A percentile compares a stretch with the other conserved stretches of the same genome.
phyloP scores from a whole-genome alignment of 495 filamentous ascomycete genomes.

The Rhypophila decipiens region DNA sequence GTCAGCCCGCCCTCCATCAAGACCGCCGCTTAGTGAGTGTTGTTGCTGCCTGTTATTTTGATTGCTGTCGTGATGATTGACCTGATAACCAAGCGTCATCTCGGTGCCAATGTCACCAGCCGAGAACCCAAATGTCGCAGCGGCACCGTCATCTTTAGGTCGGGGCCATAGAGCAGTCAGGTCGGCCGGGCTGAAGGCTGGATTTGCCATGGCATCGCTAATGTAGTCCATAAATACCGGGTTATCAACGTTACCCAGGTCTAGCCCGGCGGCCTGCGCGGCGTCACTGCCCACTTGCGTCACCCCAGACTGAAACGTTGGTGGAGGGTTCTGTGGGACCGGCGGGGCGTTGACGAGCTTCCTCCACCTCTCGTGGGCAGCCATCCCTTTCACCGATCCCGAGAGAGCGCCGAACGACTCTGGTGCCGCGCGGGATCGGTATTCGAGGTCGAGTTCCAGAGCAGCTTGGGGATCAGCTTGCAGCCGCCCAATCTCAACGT shows the following conservation, averaged over 20 bases:
- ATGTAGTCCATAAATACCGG: slow-evolving; percentile 23
- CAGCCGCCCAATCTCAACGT: slow-evolving; percentile 40
- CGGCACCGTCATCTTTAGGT: neutral
- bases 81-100: neutral
- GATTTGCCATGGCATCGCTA: slow-evolving; percentile 27
- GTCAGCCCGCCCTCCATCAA: too few relatives aligned
- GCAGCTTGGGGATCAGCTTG: slow-evolving; percentile 35
- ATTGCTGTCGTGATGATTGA: neutral
- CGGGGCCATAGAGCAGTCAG: slow-evolving; percentile 9
- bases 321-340: slow-evolving; percentile 3
- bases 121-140: slow-evolving; percentile 8
- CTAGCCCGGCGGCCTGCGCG: neutral
- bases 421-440: slow-evolving; percentile 25
- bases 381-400: slow-evolving; percentile 25
- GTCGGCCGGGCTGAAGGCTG: slow-evolving; percentile 23
- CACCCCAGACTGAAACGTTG: too few relatives aligned
- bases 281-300: neutral
- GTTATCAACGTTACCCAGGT: neutral
- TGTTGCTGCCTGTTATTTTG: neutral
- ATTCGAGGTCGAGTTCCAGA: slow-evolving; percentile 32
- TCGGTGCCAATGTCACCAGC: neutral
- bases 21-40: neutral
- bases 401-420: slow-evolving; percentile 33
- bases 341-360: slow-evolving; percentile 37
- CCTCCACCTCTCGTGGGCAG: slow-evolving; percentile 38